phyloP scores from a whole-genome alignment of 371 early-diverging fungal genomes.

The Mortierella sp. region DNA sequence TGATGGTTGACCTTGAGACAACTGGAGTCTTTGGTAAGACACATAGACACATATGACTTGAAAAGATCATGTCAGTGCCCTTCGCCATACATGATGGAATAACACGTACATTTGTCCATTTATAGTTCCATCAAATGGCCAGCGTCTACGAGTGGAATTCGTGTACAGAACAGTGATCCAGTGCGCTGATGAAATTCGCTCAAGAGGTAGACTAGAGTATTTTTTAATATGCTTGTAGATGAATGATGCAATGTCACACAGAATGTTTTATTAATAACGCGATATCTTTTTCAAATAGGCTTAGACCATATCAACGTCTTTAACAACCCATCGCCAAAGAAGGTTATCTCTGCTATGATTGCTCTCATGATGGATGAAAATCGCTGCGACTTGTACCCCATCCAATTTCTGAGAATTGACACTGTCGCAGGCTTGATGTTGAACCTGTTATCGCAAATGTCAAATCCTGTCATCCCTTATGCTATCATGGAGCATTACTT shows the following conservation, averaged over 20 bases:
- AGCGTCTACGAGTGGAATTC: slow-evolving; percentile 49
- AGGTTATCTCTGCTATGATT: slow-evolving; percentile 52
- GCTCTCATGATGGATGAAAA: slow-evolving; percentile 43
- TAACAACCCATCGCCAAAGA: slow-evolving; percentile 49
- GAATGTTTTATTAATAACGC: no score
- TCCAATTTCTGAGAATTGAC: slow-evolving; percentile 49
- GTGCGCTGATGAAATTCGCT: slow-evolving; percentile 50
- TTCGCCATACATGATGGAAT: neutral
- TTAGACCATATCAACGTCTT: slow-evolving; percentile 41
- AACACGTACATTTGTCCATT: neutral
- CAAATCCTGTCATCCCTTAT: slow-evolving; percentile 53
- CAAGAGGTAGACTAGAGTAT: slow-evolving; percentile 27
- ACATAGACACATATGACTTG: neutral
- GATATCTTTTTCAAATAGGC: no score
- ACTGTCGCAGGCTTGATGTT: slow-evolving; percentile 48
- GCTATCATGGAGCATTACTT: slow-evolving; percentile 46
- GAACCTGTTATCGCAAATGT: slow-evolving; percentile 51
- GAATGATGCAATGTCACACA: no score
- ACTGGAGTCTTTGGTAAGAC: slow-evolving; percentile 51
- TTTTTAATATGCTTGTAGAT: no score
- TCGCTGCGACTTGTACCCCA: slow-evolving; percentile 34
- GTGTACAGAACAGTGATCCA: slow-evolving; percentile 42
- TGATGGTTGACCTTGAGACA: slow-evolving; percentile 54
- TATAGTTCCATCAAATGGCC: slow-evolving; percentile 36
- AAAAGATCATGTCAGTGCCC: neutral